Evolutionary conservation across 768 basidiomycete genomes (phyloP).

Genomic region (Hericium erinaceus): DNA sequence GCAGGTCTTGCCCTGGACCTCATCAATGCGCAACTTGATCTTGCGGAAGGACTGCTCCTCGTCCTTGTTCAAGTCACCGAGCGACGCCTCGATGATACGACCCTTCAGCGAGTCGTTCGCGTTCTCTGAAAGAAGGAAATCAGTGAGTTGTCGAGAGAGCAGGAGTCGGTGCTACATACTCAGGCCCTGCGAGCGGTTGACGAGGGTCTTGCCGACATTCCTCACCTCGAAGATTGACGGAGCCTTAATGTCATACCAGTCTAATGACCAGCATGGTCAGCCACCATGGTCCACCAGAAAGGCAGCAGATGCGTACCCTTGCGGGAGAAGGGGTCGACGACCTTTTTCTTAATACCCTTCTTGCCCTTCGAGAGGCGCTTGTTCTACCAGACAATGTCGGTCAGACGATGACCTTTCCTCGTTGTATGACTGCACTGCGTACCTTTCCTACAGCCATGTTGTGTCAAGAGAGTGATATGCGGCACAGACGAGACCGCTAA

Average conservation of each 20-base stretch:
- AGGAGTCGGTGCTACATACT: slow-evolving; percentile 41
- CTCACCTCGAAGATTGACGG: slow-evolving; percentile 95
- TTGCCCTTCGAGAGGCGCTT: slow-evolving; percentile 97
- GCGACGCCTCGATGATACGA: slow-evolving; percentile 91
- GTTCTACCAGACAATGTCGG: slow-evolving; percentile 47
- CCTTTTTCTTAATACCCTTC: slow-evolving; percentile 99
- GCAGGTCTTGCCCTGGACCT: slow-evolving; percentile 97
- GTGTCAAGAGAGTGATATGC: slow-evolving; percentile 27
- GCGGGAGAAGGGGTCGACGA: slow-evolving; percentile 98
- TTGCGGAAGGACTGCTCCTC: slow-evolving; percentile 99
- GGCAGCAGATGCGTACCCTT: slow-evolving; percentile 56
- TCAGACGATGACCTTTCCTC: neutral
- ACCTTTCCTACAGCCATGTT: slow-evolving; percentile 90
- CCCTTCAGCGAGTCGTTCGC: slow-evolving; percentile 98
- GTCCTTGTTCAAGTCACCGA: slow-evolving; percentile 98
- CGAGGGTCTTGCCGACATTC: slow-evolving; percentile 97
- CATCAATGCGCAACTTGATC: slow-evolving; percentile 96
- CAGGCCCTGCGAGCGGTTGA: slow-evolving; percentile 95
- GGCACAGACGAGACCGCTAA: slow-evolving; percentile 26
- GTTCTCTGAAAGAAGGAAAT: slow-evolving; percentile 56
- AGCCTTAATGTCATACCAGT: slow-evolving; percentile 99
- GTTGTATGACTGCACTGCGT: slow-evolving; percentile 13
- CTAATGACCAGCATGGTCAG: slow-evolving; percentile 30
- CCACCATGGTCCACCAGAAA: neutral
- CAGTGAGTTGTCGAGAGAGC: neutral